Conservation (phyloP, 2,329 filamentous ascomycete genomes). For the Ophiocordyceps robertsii region DNA sequence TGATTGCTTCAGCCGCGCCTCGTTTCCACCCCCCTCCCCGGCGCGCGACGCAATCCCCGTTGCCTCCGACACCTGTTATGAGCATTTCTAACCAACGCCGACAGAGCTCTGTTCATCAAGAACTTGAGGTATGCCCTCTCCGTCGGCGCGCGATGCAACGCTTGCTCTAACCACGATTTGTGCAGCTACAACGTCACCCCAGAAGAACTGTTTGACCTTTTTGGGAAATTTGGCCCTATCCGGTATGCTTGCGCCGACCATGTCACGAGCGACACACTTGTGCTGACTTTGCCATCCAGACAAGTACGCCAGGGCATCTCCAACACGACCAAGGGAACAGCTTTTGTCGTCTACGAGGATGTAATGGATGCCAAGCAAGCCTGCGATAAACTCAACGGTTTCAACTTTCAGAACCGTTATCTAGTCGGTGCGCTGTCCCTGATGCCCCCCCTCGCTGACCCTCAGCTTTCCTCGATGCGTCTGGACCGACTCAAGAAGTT, state of each 20-base stretch:
- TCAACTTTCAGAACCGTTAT: conserved; percentile 99
- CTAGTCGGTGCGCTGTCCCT: conserved; percentile 73
- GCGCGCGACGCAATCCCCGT: not conserved
- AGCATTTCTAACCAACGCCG: conserved; percentile 16
- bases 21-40: not conserved
- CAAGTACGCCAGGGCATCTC: conserved; percentile 98
- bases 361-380: conserved; percentile 97
- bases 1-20: not conserved
- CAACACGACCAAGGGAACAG: conserved; percentile 93
- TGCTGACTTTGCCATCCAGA: conserved; percentile 32
- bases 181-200: conserved; percentile 94
- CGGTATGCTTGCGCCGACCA: conserved; percentile 46
- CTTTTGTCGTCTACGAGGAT: conserved; percentile 99
- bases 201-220: conserved; percentile 96
- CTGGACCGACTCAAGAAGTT: not conserved
- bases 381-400: conserved; percentile 98
- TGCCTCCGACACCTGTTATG: not conserved
- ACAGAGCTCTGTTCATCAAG: conserved; percentile 98
- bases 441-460: not conserved
- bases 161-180: conserved; percentile 10
- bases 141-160: not conserved
- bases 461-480: not conserved
- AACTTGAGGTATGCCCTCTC: conserved; percentile 65
- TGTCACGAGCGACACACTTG: not conserved
- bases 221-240: conserved; percentile 93